Percentiles rank a stretch among this genome's conserved stretches.
Conservation (phyloP, 73 alveolate species). For the Paramecium biaurelia region DNA sequence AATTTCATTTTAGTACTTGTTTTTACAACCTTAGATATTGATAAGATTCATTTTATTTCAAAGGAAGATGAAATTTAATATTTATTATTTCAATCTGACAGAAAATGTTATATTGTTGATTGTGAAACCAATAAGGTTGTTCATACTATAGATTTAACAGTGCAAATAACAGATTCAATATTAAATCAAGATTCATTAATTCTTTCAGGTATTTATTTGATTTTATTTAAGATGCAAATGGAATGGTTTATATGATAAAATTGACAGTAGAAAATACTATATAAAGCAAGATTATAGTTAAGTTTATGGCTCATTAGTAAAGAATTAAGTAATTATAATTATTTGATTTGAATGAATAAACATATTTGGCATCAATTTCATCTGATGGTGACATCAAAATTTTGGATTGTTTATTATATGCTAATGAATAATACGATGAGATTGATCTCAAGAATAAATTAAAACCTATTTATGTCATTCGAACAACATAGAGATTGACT, state of each 20-base stretch:
- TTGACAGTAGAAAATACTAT: neutral
- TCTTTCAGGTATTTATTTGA: neutral
- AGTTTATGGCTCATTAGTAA: neutral
- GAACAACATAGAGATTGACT: neutral
- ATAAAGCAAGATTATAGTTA: neutral
- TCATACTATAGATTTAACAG: neutral
- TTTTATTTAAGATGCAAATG: neutral
- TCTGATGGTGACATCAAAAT: conserved; percentile 4
- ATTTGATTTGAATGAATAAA: neutral
- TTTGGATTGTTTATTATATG: neutral
- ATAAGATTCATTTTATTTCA: neutral
- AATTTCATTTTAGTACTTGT: neutral
- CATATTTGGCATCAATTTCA: neutral
- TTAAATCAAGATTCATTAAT: neutral
- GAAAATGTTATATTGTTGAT: neutral
- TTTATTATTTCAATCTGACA: neutral
- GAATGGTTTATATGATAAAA: neutral
- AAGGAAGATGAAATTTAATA: neutral
- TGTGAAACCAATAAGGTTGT: neutral
- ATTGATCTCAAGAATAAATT: neutral
- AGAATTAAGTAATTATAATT: neutral
- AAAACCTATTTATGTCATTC: neutral
- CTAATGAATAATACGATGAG: neutral
- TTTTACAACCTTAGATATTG: neutral
- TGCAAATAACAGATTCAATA: neutral